A percentile compares a stretch with the other conserved stretches of the same genome.
Conservation (phyloP, 441 rosid genomes). For the Arabidopsis lyrata region DNA sequence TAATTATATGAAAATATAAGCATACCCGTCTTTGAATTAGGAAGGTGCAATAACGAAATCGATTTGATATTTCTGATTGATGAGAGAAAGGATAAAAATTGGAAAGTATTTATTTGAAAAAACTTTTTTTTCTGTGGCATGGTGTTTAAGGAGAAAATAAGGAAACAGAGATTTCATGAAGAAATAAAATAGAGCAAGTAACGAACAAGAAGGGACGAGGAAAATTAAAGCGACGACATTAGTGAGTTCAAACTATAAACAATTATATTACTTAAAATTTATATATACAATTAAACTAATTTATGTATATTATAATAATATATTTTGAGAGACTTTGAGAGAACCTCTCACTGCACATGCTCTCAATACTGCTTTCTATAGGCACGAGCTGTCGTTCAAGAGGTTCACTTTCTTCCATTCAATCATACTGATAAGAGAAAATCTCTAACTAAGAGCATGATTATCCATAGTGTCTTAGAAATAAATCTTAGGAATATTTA, state of each 20-base stretch:
- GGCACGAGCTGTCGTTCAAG: no score
- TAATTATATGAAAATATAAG: slow-evolving; percentile 16
- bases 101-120: neutral
- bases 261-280: no score
- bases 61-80: neutral
- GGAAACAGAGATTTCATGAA: slow-evolving; percentile 38
- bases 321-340: no score
- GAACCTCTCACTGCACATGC: no score
- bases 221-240: slow-evolving; percentile 41
- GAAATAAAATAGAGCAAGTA: slow-evolving; percentile 26
- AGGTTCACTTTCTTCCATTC: no score
- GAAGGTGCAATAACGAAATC: slow-evolving; percentile 8
- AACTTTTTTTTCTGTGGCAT: slow-evolving; percentile 6
- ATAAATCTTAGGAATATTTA: no score
- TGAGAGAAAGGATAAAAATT: neutral
- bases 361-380: no score
- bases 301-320: no score
- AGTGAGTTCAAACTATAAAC: slow-evolving; percentile 33
- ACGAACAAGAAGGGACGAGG: slow-evolving; percentile 9
- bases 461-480: no score
- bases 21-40: slow-evolving; percentile 14
- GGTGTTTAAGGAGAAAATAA: slow-evolving; percentile 33
- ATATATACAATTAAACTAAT: no score
- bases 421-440: no score
- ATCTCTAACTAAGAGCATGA: no score